phyloP scores from a whole-genome alignment of 768 basidiomycete genomes.

The Collybia sp. region DNA sequence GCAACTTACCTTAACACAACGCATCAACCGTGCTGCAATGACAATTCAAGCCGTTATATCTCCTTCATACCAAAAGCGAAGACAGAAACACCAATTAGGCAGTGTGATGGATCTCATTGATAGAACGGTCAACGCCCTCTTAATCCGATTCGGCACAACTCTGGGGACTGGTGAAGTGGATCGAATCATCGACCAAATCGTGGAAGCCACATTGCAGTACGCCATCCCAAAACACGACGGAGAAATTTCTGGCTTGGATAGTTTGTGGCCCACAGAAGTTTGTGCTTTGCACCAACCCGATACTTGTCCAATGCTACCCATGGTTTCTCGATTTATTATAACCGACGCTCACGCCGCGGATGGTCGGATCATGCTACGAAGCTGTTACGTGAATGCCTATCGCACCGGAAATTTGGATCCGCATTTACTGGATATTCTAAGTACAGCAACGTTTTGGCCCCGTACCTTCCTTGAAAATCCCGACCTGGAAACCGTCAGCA shows the following conservation, averaged over 20 bases:
- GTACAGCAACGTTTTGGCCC: slow-evolving; percentile 66
- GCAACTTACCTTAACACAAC: slow-evolving; percentile 49
- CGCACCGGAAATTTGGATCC: slow-evolving; percentile 53
- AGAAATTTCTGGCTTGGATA: slow-evolving; percentile 26
- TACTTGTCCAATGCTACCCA: slow-evolving; percentile 48
- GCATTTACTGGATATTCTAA: slow-evolving; percentile 54
- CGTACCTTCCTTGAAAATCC: slow-evolving; percentile 75
- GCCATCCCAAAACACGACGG: slow-evolving; percentile 60
- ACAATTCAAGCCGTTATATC: slow-evolving; percentile 53
- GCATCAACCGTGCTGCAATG: slow-evolving; percentile 60
- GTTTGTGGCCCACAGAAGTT: slow-evolving; percentile 50
- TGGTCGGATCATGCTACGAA: slow-evolving; percentile 32
- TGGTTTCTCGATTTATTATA: slow-evolving; percentile 44
- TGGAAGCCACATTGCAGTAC: slow-evolving; percentile 73
- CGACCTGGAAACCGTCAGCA: slow-evolving; percentile 61
- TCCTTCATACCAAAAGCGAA: slow-evolving; percentile 41
- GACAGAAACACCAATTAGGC: slow-evolving; percentile 50
- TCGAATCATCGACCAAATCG: slow-evolving; percentile 60
- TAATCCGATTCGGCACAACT: slow-evolving; percentile 41
- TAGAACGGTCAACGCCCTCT: slow-evolving; percentile 54
- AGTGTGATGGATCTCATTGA: slow-evolving; percentile 79
- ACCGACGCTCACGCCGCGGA: slow-evolving; percentile 20
- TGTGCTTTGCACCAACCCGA: slow-evolving; percentile 62
- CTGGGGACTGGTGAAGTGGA: slow-evolving; percentile 64
- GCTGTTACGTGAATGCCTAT: slow-evolving; percentile 59